Evolutionary conservation across 2,329 filamentous ascomycete genomes (phyloP), one percentile per base, ranked within the genome.

Genomic region (Colletotrichum viniferum): DNA sequence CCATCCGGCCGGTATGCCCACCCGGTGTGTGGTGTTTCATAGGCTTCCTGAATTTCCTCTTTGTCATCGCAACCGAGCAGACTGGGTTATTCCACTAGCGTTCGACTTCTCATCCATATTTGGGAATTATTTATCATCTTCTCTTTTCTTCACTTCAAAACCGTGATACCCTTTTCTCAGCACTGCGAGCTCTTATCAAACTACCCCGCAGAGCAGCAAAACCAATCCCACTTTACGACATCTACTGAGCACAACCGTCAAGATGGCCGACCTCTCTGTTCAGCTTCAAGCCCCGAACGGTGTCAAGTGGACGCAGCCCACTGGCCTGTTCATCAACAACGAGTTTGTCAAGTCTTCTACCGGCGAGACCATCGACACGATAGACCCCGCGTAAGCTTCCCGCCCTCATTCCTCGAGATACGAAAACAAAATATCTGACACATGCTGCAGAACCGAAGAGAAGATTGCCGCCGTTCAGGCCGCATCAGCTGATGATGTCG

Each of bases 241-340:
- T 58, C 30, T 6, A 24, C 43, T 52, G 43, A 52, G 12, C 10
- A 52, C 43, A 13, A 24, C 16, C 56, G 8, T 28, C 67, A 36
- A 14, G 3, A 77, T 77, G 75, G 73, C 77, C 30, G 70, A 70
- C 38, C 73, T 78, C 18, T 73, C 73, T 10, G 83, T 90, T 76
- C 89, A 94, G 79, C 88, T 94, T 71, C 93, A 90, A 10, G 92
- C 93, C 73, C 93, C 93, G 13, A 95, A 95, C 83, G 94, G 93
- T 79, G 88, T 87, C 80, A 92, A 91, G 79, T 94, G 94, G 79
- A 87, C 85, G 32, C 92, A 94, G 82, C 92, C 92, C 13, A 90
- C 90, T 16, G 94, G 94, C 12, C 88, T 95, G 7, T 95, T 95
- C 85, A 95, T 95, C 85, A 94, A 94, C 86, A 95, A 95, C 75